A percentile compares a stretch with the other conserved stretches of the same genome.
Conservation (phyloP, 371 early-diverging fungal genomes). For the Fennellomyces sp. region DNA sequence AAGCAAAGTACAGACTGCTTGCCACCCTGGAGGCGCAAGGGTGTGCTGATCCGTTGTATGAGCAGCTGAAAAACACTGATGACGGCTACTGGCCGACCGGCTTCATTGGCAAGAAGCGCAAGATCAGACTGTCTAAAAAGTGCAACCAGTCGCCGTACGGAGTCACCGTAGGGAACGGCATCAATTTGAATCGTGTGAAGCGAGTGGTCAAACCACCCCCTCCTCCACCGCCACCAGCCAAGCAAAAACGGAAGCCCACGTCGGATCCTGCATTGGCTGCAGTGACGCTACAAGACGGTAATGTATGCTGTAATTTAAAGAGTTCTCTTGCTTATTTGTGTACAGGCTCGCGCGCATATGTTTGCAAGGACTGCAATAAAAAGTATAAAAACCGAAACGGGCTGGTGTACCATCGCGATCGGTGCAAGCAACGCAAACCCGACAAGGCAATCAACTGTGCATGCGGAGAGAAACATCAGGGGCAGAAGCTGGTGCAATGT, state of each 20-base stretch:
- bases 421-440: slow-evolving; percentile 31
- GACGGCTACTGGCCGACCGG: slow-evolving; percentile 1
- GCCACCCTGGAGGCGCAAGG: slow-evolving; percentile 17
- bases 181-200: slow-evolving; percentile 10
- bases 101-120: background rate
- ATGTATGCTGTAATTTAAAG: too few species aligned
- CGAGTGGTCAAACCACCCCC: too few species aligned
- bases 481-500: slow-evolving; percentile 49
- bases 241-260: background rate
- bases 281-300: slow-evolving; percentile 3
- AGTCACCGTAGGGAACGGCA: slow-evolving; percentile 25
- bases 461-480: background rate
- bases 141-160: slow-evolving; percentile 8
- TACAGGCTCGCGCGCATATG: slow-evolving; percentile 18
- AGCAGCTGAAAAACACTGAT: background rate
- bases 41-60: background rate
- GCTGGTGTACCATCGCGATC: slow-evolving; percentile 43
- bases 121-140: slow-evolving; percentile 16
- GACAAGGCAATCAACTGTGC: slow-evolving; percentile 8
- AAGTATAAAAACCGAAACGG: slow-evolving; percentile 49
- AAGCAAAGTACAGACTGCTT: slow-evolving; percentile 24
- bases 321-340: background rate
- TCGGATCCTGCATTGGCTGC: slow-evolving; percentile 1
- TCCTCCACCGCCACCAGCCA: background rate
- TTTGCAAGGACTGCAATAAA: slow-evolving; percentile 52